Conservation (phyloP, 1,284 basidiomycete species). For the Golubevia sp. region DNA sequence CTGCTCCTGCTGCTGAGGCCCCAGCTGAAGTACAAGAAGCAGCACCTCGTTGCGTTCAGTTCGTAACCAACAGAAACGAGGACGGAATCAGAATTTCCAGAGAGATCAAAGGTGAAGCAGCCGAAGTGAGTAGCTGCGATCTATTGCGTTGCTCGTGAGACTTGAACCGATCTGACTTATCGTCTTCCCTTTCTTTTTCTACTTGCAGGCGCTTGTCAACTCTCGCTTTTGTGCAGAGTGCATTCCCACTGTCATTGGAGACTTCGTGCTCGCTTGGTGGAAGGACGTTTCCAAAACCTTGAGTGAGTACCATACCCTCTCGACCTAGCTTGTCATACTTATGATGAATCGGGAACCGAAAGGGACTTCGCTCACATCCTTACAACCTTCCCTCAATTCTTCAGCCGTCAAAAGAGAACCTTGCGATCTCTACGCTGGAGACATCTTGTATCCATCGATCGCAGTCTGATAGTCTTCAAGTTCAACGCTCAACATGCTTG, state of each 20-base stretch:
- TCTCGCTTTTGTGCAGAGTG: too few species aligned
- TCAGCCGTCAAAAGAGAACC: neutral
- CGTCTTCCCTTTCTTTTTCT: too few species aligned
- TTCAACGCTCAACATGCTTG: too few species aligned
- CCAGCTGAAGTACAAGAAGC: neutral
- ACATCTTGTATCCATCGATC: too few species aligned
- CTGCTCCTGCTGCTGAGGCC: neutral
- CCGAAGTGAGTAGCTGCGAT: neutral
- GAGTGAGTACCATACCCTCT: neutral
- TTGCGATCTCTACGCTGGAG: neutral
- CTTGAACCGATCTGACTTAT: neutral
- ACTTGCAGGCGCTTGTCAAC: too few species aligned
- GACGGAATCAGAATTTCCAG: neutral
- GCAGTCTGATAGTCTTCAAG: too few species aligned
- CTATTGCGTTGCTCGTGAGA: neutral
- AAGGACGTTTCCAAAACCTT: neutral
- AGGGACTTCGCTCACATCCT: neutral
- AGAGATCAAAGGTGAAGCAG: neutral
- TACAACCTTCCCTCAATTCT: neutral
- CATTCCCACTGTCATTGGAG: neutral
- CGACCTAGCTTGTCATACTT: neutral
- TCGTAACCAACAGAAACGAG: neutral
- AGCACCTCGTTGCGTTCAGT: neutral
- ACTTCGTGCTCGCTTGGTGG: neutral
- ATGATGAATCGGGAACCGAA: neutral